Evolutionary conservation across 257 asterid species (phyloP), one percentile per base, ranked within the genome.

Genomic region (Rhazya stricta): DNA sequence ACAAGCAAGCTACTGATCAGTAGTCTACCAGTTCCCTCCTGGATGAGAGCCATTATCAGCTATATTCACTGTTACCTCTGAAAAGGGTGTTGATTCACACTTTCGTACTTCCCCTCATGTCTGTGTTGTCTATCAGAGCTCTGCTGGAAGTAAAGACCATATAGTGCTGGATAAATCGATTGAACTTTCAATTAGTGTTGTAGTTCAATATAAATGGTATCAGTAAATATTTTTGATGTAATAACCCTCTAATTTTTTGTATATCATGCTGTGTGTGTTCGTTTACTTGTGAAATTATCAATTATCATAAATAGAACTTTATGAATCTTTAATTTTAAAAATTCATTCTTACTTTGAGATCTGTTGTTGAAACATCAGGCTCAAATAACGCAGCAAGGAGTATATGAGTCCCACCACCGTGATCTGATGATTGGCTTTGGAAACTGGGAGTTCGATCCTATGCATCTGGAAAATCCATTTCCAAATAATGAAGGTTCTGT

Each of bases 401-500:
- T 86, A 72, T 86, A 67, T 29, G 96, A 85, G 83, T 84, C 96
- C 39, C 76, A 88, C 68, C 89, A 86, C 78, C 91, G 94, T n/a
- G 98, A 94, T 83, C 1, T 85, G 79, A 88, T 79, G 42, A 41
- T 90, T 67, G 89, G 90, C 36, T 94, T 90, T 2, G 97, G 97
- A 69, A 85, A 69, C 21, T 94, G 96, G 97, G 98, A 94, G 57
- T 94, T 94, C 67, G 90, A 83, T 78, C 98, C 98, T 5, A 76
- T 71, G 66, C 94, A 91, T 69, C 75, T 91, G 80, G 75, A 89
- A 76, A 89, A 87, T 63, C 90, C 91, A 8, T 89, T 87, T 74
- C 77, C 90, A 23, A 79, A 87, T 4, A 68, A 87, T 42, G 92
- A 80, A 80, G 94, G 87, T 36, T 78, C 88, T 0, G 92, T 91